These are phyloP conservation scores for Geotrichum armillariae DNA, from an alignment of 1,139 yeast species.

Conservation along the genomic window DNA sequence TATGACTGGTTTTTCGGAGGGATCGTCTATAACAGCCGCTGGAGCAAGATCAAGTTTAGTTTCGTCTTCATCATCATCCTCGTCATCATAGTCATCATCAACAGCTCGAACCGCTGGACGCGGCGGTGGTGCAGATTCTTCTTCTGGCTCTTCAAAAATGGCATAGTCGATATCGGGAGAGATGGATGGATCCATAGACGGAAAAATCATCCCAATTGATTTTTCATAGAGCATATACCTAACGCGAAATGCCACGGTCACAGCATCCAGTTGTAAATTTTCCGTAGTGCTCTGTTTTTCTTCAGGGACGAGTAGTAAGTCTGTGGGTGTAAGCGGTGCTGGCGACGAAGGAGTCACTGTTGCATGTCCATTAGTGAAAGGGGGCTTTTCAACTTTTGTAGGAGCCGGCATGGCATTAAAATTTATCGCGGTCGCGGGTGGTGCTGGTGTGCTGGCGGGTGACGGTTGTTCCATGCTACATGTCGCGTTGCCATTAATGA, in stretches of 20 bases:
- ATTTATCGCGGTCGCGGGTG: no score
- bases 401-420: not conserved
- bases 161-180: constrained; percentile 32
- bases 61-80: constrained; percentile 26
- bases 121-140: not conserved
- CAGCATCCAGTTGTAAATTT: constrained; percentile 33
- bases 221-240: constrained; percentile 45
- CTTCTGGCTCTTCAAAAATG: constrained; percentile 36
- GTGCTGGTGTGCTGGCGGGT: constrained; percentile 1
- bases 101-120: constrained; percentile 24
- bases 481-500: constrained; percentile 37
- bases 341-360: not conserved
- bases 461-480: constrained; percentile 28
- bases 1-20: constrained; percentile 20
- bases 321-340: constrained; percentile 6
- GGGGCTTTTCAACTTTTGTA: constrained; percentile 9
- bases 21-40: constrained; percentile 3
- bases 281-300: constrained; percentile 11
- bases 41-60: constrained; percentile 22
- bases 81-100: constrained; percentile 36
- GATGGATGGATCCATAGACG: constrained; percentile 28
- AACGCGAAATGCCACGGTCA: constrained; percentile 41
- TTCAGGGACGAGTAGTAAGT: not conserved
- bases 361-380: constrained; percentile 5
- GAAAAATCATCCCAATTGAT: constrained; percentile 36